Conservation (phyloP, 2,329 filamentous ascomycete genomes). For the Cladorrhinum sp. region DNA sequence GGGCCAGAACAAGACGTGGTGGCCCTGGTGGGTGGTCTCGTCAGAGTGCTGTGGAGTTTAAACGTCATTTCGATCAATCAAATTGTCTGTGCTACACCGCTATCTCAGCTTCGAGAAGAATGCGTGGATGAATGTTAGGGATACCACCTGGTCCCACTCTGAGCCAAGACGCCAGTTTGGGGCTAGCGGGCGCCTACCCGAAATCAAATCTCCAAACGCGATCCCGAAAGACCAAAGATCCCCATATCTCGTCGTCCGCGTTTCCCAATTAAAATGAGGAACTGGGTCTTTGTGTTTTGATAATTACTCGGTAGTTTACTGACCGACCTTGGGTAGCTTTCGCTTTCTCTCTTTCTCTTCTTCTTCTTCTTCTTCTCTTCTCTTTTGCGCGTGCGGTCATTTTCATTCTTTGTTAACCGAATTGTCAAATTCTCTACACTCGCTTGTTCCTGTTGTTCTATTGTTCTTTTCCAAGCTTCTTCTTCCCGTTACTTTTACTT, state of each 20-base stretch:
- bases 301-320: conserved; percentile 2
- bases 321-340: too few species aligned
- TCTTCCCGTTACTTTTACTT: background rate
- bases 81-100: conserved; percentile 4
- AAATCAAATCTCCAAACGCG: conserved; percentile 22
- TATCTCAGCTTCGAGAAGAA: background rate
- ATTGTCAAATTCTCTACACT: background rate
- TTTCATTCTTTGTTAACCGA: background rate
- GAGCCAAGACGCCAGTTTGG: conserved; percentile 17
- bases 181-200: conserved; percentile 18
- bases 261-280: conserved; percentile 18
- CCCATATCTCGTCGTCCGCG: background rate
- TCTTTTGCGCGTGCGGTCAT: background rate
- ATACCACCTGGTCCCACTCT: background rate
- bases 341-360: conserved; percentile 1
- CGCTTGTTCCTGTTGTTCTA: background rate
- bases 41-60: conserved; percentile 1
- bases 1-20: background rate
- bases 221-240: conserved; percentile 15
- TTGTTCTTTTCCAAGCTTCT: background rate
- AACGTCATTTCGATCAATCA: conserved; percentile 3
- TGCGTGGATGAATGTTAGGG: background rate
- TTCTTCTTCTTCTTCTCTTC: background rate
- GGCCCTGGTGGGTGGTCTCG: background rate
- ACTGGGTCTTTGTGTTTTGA: conserved; percentile 4